A percentile compares a stretch with the other conserved stretches of the same genome.
phyloP scores from a whole-genome alignment of 257 asterid genomes.

The Galeopsis tetrahit region DNA sequence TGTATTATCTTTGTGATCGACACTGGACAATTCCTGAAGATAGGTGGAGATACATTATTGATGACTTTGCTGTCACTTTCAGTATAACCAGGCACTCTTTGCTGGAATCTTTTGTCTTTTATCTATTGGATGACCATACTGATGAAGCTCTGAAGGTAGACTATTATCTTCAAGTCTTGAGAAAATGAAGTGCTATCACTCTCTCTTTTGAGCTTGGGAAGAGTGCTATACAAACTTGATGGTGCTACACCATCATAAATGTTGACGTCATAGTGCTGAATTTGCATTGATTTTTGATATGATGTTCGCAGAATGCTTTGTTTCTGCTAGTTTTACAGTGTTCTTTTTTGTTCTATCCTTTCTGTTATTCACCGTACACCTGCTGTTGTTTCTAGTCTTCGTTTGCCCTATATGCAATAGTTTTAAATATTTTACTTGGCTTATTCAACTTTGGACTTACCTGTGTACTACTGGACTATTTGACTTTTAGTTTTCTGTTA shows the following conservation, averaged over 20 bases:
- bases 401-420: constrained; percentile 17
- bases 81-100: constrained; percentile 76
- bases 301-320: constrained; percentile 13
- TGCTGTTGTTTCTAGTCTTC: constrained; percentile 1
- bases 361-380: constrained; percentile 6
- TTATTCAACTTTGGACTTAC: constrained; percentile 1
- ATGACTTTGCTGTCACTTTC: constrained; percentile 90
- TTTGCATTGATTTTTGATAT: constrained; percentile 25
- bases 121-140: constrained; percentile 88
- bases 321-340: constrained; percentile 6
- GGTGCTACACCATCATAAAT: constrained; percentile 15
- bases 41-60: constrained; percentile 71
- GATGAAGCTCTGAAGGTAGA: constrained; percentile 81
- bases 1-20: constrained; percentile 91
- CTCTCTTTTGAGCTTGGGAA: constrained; percentile 10
- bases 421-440: constrained; percentile 14
- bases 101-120: constrained; percentile 84
- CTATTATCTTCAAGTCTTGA: constrained; percentile 24
- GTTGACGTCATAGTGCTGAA: constrained; percentile 1
- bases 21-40: constrained; percentile 79
- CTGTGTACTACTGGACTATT: constrained; percentile 8
- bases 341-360: constrained; percentile 1
- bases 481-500: constrained; percentile 5
- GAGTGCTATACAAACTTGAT: constrained; percentile 18
- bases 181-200: constrained; percentile 19